phyloP scores from a whole-genome alignment of 176 grass and related monocot genomes.

The Ampelocalamus luodianensis region DNA sequence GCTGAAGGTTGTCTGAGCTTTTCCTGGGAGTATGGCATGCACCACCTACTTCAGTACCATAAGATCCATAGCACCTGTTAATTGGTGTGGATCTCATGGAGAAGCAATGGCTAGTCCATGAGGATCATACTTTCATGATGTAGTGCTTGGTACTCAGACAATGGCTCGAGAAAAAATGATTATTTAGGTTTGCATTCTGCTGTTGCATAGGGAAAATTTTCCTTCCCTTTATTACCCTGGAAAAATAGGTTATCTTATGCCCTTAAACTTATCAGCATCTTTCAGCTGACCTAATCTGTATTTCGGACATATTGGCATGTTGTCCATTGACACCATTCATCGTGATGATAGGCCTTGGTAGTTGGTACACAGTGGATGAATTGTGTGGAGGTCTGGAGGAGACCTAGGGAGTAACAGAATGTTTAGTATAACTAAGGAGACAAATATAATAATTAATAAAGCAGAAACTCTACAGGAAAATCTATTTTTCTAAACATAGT shows the following conservation, averaged over 20 bases:
- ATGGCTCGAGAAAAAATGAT: neutral
- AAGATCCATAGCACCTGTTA: neutral
- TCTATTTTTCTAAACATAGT: constrained; percentile 19
- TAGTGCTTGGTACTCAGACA: neutral
- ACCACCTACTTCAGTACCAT: neutral
- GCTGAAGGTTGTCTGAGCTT: constrained; percentile 2
- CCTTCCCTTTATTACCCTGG: neutral
- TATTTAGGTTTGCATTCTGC: neutral
- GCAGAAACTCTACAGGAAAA: neutral
- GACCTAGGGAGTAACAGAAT: constrained; percentile 6
- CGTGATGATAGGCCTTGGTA: constrained; percentile 9
- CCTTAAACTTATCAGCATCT: constrained; percentile 15
- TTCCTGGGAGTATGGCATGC: constrained; percentile 6
- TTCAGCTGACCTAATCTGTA: neutral
- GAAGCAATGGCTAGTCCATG: neutral
- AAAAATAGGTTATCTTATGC: neutral
- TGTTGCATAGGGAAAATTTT: neutral
- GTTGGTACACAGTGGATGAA: neutral
- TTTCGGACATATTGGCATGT: neutral
- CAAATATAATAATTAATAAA: constrained; percentile 17
- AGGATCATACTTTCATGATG: neutral
- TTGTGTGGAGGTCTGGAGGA: neutral
- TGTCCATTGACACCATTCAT: neutral
- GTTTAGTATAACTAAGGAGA: neutral
- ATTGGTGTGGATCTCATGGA: neutral